phyloP scores from a whole-genome alignment of 2,329 filamentous ascomycete genomes.

The Lojkania enalia region DNA sequence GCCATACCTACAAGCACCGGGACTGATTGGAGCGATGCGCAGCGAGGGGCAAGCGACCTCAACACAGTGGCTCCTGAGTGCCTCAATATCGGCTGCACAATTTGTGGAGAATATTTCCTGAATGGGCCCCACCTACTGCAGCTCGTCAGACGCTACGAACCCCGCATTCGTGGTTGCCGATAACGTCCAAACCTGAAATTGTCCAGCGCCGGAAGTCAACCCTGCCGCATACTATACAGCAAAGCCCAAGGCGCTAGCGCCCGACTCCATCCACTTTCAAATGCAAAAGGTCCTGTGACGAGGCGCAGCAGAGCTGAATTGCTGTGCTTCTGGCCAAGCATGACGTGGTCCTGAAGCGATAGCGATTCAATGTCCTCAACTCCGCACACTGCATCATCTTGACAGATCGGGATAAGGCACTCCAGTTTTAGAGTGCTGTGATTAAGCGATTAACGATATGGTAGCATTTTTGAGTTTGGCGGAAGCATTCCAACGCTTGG shows the following conservation, averaged over 20 bases:
- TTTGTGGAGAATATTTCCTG: background rate
- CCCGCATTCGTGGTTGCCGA: conserved; percentile 12
- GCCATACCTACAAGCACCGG: background rate
- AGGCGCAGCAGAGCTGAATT: background rate
- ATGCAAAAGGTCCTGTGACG: background rate
- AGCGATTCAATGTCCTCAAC: background rate
- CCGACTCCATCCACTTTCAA: conserved; percentile 1
- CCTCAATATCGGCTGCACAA: conserved; percentile 1
- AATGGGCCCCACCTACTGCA: background rate
- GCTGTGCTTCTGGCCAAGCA: background rate
- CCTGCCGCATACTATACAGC: background rate
- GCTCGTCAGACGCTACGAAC: conserved; percentile 2
- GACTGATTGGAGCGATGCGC: no score
- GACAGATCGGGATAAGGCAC: background rate
- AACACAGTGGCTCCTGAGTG: background rate
- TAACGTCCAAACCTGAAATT: conserved; percentile 12
- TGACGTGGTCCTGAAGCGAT: background rate
- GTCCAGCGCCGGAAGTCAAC: conserved; percentile 2
- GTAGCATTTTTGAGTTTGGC: no score
- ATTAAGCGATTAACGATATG: background rate
- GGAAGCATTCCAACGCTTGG: no score
- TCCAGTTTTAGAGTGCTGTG: background rate
- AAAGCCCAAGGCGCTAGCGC: background rate
- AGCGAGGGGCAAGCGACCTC: no score
- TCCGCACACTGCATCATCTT: background rate